Conservation (phyloP, 2,329 filamentous ascomycete genomes). For the Aspergillus neoniger region DNA sequence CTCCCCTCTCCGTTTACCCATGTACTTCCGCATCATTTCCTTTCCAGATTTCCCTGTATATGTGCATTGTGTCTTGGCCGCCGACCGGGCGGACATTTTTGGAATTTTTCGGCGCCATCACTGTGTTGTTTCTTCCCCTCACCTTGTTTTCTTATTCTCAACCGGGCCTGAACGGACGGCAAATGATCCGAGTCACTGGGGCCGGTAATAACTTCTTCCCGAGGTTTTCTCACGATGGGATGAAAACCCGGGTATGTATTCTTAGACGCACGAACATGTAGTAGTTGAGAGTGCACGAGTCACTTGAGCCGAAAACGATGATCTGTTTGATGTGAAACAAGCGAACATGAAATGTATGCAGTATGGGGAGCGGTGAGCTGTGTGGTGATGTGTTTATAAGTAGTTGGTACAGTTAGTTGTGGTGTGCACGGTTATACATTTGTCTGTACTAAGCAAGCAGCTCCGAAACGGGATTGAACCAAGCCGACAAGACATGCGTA, state of each 20-base stretch:
- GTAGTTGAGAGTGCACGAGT: background rate
- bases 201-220: constrained; percentile 12
- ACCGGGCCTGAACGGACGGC: constrained; percentile 1
- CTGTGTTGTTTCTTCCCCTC: constrained; percentile 16
- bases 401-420: background rate
- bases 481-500: background rate
- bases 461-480: background rate
- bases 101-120: constrained; percentile 36
- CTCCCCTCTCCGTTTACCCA: constrained; percentile 30
- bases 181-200: constrained; percentile 6
- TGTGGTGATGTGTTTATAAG: background rate
- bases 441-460: background rate
- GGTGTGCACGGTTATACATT: background rate
- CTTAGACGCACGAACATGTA: constrained; percentile 10
- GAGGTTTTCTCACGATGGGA: background rate
- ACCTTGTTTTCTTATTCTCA: constrained; percentile 15
- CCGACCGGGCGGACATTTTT: constrained; percentile 29
- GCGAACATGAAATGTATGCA: background rate
- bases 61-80: constrained; percentile 38
- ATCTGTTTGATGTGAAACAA: background rate
- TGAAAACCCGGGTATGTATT: constrained; percentile 16
- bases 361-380: too few relatives aligned
- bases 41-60: constrained; percentile 28
- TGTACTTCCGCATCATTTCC: constrained; percentile 16
- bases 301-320: background rate